Conservation (phyloP, 192 early-diverging fungal genomes). For the Linnemannia hyalina region DNA sequence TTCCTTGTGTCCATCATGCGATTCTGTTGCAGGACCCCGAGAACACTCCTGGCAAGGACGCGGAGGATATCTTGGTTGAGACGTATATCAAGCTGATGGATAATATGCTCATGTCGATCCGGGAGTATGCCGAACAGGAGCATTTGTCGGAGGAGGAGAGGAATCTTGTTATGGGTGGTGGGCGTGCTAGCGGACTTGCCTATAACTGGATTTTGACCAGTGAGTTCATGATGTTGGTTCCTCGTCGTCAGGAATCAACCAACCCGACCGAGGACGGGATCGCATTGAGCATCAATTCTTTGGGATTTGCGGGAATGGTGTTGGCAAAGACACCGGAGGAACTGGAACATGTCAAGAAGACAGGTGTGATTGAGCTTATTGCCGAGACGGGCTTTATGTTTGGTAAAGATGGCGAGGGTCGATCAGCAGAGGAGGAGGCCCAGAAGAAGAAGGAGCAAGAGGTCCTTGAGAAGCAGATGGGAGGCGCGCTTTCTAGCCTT, state of each 20-base stretch:
- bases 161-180: neutral
- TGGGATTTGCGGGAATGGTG: conserved; percentile 67
- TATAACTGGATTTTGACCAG: conserved; percentile 69
- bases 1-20: conserved; percentile 59
- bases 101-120: conserved; percentile 61
- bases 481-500: conserved; percentile 15
- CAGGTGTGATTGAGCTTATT: conserved; percentile 39
- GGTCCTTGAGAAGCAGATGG: conserved; percentile 31
- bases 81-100: conserved; percentile 65
- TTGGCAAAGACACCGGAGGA: conserved; percentile 59
- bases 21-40: conserved; percentile 47
- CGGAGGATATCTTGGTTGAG: conserved; percentile 60
- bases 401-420: neutral
- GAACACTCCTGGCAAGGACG: conserved; percentile 10
- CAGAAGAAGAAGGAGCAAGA: conserved; percentile 16
- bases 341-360: conserved; percentile 45
- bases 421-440: conserved; percentile 17
- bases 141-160: conserved; percentile 19
- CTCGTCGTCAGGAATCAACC: conserved; percentile 54
- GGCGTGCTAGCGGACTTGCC: conserved; percentile 27
- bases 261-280: conserved; percentile 9
- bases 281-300: conserved; percentile 60
- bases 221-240: conserved; percentile 68
- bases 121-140: conserved; percentile 49
- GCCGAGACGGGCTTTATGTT: conserved; percentile 43